Conservation (phyloP, 495 filamentous ascomycete genomes). For the Penicillium fimorum region DNA sequence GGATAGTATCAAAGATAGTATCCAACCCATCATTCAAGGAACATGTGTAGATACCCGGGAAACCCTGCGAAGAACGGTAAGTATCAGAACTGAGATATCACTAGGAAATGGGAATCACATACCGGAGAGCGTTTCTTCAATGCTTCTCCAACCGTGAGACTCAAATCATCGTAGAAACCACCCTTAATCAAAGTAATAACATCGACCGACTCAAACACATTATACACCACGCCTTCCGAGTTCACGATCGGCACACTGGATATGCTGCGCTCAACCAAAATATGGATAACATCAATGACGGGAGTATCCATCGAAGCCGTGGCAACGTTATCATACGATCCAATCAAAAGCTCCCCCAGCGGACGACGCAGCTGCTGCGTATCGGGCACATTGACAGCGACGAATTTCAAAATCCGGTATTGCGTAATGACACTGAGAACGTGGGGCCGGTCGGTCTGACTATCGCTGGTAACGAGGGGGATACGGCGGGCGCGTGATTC, state of each 20-base stretch:
- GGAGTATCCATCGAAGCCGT: constrained; percentile 89
- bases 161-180: constrained; percentile 86
- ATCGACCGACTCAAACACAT: constrained; percentile 97
- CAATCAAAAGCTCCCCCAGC: constrained; percentile 78
- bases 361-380: constrained; percentile 88
- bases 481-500: constrained; percentile 90
- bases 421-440: constrained; percentile 97
- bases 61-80: constrained; percentile 58
- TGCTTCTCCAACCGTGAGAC: constrained; percentile 84
- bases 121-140: constrained; percentile 81
- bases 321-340: constrained; percentile 75
- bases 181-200: constrained; percentile 95
- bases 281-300: constrained; percentile 94
- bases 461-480: constrained; percentile 89
- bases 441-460: constrained; percentile 88
- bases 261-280: constrained; percentile 88
- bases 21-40: constrained; percentile 86
- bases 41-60: constrained; percentile 95
- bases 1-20: constrained; percentile 95
- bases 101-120: constrained; percentile 21
- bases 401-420: constrained; percentile 97
- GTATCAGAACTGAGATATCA: constrained; percentile 1
- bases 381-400: constrained; percentile 92
- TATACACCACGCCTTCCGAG: constrained; percentile 74
- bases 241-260: constrained; percentile 94